Evolutionary conservation across 345 rosid genomes (phyloP).

Genomic region (Euphorbia lathyris): DNA sequence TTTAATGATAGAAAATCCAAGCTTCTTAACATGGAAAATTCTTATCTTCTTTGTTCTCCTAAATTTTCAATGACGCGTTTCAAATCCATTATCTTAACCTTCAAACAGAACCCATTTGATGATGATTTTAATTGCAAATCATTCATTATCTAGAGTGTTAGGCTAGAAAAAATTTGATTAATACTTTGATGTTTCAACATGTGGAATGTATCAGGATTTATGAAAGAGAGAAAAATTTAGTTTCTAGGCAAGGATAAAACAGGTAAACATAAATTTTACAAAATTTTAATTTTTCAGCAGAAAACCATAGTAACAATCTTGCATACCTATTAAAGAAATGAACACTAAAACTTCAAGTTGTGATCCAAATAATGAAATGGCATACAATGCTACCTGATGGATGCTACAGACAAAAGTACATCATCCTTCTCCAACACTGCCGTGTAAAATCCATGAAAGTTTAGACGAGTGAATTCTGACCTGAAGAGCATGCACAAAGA

Average conservation of each 20-base stretch:
- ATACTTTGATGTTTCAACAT: constrained; percentile 5
- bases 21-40: neutral
- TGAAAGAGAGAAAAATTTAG: neutral
- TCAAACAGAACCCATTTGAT: neutral
- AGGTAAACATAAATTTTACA: neutral
- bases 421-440: constrained; percentile 86
- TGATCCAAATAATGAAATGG: neutral
- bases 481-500: constrained; percentile 38
- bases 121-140: neutral
- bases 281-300: neutral
- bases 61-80: constrained; percentile 3
- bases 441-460: constrained; percentile 82
- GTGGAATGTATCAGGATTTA: neutral
- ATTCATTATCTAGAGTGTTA: neutral
- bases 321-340: neutral
- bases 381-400: constrained; percentile 61
- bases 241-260: neutral
- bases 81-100: neutral
- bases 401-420: constrained; percentile 75
- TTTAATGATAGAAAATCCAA: neutral
- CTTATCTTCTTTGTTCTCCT: constrained; percentile 4
- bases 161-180: neutral
- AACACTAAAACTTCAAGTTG: neutral
- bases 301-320: neutral
- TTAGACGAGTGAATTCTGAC: constrained; percentile 76